A percentile compares a stretch with the other conserved stretches of the same genome.
These are phyloP conservation scores for Chytriomyces confervae DNA, from an alignment of 192 early-diverging fungal species.

Conservation along the genomic window DNA sequence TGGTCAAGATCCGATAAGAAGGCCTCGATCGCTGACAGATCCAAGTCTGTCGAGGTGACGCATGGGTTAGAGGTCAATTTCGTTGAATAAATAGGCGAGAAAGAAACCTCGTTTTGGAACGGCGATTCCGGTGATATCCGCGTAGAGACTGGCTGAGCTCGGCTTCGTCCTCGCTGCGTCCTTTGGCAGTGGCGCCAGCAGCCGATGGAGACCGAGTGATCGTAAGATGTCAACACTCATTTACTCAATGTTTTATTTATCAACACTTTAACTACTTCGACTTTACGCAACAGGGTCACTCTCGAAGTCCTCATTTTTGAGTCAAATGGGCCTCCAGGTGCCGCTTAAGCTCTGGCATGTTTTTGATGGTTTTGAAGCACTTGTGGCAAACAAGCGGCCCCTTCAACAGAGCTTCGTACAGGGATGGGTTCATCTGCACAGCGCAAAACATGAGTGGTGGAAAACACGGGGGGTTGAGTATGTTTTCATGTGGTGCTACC, in stretches of 20 bases:
- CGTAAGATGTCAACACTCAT: constrained; percentile 6
- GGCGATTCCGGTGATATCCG: background rate
- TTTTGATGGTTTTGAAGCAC: constrained; percentile 44
- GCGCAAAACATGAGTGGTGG: too few species aligned
- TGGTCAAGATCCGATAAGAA: too few species aligned
- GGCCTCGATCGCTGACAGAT: too few species aligned
- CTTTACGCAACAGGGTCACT: too few species aligned
- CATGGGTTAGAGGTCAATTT: background rate
- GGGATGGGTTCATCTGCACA: constrained; percentile 36
- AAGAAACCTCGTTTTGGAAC: background rate
- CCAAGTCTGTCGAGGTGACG: background rate
- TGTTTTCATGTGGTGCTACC: background rate
- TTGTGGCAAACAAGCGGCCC: constrained; percentile 56
- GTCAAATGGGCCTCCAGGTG: constrained; percentile 43
- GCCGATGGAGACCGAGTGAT: constrained; percentile 7
- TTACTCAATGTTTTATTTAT: background rate
- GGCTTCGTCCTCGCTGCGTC: background rate
- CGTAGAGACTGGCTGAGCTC: background rate
- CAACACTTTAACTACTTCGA: background rate
- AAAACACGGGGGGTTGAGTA: background rate
- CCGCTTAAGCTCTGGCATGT: constrained; percentile 56
- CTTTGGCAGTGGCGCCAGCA: background rate
- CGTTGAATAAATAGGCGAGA: background rate
- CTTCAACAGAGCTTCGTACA: constrained; percentile 51
- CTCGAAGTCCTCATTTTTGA: background rate